These are phyloP conservation scores for Tylopilus sp. DNA, from an alignment of 768 basidiomycete genomes.

Conservation along the genomic window DNA sequence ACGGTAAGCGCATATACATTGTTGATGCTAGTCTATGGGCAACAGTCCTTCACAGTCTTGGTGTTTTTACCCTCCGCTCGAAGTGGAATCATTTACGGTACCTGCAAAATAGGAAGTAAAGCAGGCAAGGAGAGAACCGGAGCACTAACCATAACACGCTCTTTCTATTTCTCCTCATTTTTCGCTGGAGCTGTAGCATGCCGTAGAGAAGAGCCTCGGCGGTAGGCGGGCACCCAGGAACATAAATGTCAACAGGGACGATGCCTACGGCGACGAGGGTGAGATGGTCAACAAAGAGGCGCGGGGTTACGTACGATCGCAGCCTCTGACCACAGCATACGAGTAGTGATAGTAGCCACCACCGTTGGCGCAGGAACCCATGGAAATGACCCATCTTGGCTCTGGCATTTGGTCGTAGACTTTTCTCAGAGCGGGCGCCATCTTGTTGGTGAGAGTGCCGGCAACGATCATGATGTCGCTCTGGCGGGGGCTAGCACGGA, in stretches of 20 bases:
- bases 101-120: conserved; percentile 12
- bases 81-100: conserved; percentile 25
- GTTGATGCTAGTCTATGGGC: conserved; percentile 24
- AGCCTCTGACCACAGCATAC: conserved; percentile 97
- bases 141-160: conserved; percentile 74
- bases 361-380: conserved; percentile 99
- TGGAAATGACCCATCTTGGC: conserved; percentile 99
- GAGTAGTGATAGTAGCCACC: conserved; percentile 98
- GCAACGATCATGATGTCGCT: conserved; percentile 99
- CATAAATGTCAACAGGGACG: conserved; percentile 98
- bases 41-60: conserved; percentile 7
- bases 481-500: conserved; percentile 98
- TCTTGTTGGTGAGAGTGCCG: conserved; percentile 98
- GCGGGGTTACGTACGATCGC: conserved; percentile 71
- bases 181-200: conserved; percentile 94
- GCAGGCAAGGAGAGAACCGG: background rate
- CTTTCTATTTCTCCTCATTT: conserved; percentile 89
- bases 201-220: conserved; percentile 98
- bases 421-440: conserved; percentile 96
- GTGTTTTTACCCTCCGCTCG: background rate
- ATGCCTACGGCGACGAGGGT: conserved; percentile 54
- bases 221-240: conserved; percentile 91
- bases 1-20: conserved; percentile 18
- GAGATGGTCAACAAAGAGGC: conserved; percentile 8
- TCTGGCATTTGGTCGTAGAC: conserved; percentile 99